Base-by-base conservation (phyloP, 2,329 filamentous ascomycete genomes). In the Tolypocladium ophioglossoides region DNA sequence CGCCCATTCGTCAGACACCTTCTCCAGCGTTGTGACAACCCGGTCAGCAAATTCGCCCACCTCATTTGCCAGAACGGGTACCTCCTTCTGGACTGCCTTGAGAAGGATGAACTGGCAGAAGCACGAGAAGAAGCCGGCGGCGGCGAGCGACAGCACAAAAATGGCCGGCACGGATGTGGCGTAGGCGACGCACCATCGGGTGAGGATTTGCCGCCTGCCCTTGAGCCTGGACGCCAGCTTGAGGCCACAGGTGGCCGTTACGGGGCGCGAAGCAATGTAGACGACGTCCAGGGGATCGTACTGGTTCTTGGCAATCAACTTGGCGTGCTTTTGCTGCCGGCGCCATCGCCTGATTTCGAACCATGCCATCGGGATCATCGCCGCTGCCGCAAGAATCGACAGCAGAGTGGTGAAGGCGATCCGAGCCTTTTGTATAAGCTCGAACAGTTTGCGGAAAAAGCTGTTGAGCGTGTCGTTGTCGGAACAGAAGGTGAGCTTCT, bases 231-330 rank as follows among this genome's bases (percentile, higher is more conserved):
- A 79, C 8, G 87, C 82, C 22, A 88, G 62, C 70, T 80, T 85
- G 66, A 96, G 79, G 41, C 91, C 92, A 32, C 79, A 73, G 2
- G 78, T 78, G 1, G 89, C 82, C 1, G 90, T 89, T 62, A 86
- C 83, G 1, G 92, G 91, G 24, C 90, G 83, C 37, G 89, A 91
- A 35, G 86, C 84, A 60, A 96, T 87, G 71, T 96, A 95, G 44
- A 95, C 82, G 38, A 91, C 84, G 66, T 97, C 92, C 78, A 96
- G 84, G 1, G 87, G 80, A 64, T 97, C 91, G 65, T 84, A 84
- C 34, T 82, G 79, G 54, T 85, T 76, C 60, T 79, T 74, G 48
- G 78, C 74, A 61, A 95, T 78, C 35, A 91, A 75, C 54, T 77
- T 74, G 24, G 88, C 82, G 55, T 86, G 84, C 60, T 85, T 75